phyloP scores from a whole-genome alignment of 2,329 filamentous ascomycete species.

The Exophiala aquamarina region DNA sequence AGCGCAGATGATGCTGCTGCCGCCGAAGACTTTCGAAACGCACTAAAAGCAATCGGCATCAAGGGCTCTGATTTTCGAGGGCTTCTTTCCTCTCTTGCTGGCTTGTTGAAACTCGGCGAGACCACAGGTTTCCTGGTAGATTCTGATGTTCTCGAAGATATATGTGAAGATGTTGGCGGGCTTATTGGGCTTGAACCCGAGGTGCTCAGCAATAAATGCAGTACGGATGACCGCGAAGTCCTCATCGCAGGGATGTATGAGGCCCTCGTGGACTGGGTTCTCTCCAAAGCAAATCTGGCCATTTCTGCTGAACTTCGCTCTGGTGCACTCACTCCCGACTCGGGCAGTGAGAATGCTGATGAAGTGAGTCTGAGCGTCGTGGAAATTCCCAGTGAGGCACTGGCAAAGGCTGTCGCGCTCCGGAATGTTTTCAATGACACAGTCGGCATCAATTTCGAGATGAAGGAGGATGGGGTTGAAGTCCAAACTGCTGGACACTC shows the following conservation, averaged over 20 bases:
- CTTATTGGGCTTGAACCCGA: conserved; percentile 86
- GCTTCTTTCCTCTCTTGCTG: conserved; percentile 81
- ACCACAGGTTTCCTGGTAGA: conserved; percentile 83
- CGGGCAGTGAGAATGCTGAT: conserved; percentile 66
- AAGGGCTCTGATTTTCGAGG: conserved; percentile 80
- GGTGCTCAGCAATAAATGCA: conserved; percentile 73
- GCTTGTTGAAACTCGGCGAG: conserved; percentile 87
- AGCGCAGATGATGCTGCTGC: conserved; percentile 90
- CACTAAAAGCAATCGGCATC: conserved; percentile 88
- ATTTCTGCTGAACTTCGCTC: conserved; percentile 74
- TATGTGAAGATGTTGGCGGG: conserved; percentile 86
- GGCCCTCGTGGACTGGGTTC: conserved; percentile 90
- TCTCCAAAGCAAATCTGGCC: conserved; percentile 80
- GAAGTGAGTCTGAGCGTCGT: conserved; percentile 87
- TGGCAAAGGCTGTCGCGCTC: conserved; percentile 87
- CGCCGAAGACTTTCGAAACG: conserved; percentile 86
- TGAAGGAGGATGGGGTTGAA: conserved; percentile 93
- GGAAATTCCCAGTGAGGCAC: conserved; percentile 74
- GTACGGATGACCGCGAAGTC: conserved; percentile 78
- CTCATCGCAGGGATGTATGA: conserved; percentile 89
- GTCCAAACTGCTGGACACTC: conserved; percentile 73
- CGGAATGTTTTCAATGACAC: conserved; percentile 89
- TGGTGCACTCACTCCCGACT: conserved; percentile 25
- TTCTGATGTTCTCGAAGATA: conserved; percentile 76
- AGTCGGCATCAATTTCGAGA: conserved; percentile 92